A percentile compares a stretch with the other conserved stretches of the same genome.
These are phyloP conservation scores for Paralagenidium karlingii DNA, from an alignment of 352 stramenopile species.

Conservation along the genomic window DNA sequence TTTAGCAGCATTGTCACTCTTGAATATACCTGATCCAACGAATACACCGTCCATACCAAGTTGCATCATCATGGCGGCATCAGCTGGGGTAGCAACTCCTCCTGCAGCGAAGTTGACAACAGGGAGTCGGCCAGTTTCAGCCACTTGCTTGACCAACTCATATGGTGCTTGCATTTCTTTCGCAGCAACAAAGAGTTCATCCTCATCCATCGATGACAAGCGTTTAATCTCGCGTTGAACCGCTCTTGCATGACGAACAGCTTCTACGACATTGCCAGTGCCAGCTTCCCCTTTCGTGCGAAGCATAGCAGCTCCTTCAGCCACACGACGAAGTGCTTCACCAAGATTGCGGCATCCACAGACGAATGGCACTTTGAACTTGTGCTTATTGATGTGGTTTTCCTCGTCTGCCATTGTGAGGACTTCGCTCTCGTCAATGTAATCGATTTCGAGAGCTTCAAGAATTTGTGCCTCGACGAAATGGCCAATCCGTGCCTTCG, in stretches of 20 bases:
- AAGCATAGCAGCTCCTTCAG: conserved; percentile 96
- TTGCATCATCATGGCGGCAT: conserved; percentile 99
- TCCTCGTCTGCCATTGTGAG: conserved; percentile 98
- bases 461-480: conserved; percentile 99
- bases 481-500: conserved; percentile 97
- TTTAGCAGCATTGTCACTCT: conserved; percentile 90
- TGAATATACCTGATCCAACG: conserved; percentile 97
- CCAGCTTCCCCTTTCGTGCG: conserved; percentile 97
- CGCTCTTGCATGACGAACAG: conserved; percentile 91
- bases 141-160: conserved; percentile 89
- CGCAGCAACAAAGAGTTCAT: conserved; percentile 95
- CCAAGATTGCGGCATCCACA: conserved; percentile 97
- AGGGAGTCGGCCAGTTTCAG: conserved; percentile 83
- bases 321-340: conserved; percentile 90
- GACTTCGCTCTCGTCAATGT: conserved; percentile 98
- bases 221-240: conserved; percentile 88
- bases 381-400: conserved; percentile 94
- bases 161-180: conserved; percentile 95
- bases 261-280: conserved; percentile 97
- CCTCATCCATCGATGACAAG: conserved; percentile 89
- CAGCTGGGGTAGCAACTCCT: conserved; percentile 95
- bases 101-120: conserved; percentile 98
- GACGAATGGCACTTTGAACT: conserved; percentile 98
- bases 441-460: conserved; percentile 95
- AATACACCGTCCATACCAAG: conserved; percentile 98